Evolutionary conservation across 148 eudicot species (phyloP).

Genomic region (Pouteria glomerata): DNA sequence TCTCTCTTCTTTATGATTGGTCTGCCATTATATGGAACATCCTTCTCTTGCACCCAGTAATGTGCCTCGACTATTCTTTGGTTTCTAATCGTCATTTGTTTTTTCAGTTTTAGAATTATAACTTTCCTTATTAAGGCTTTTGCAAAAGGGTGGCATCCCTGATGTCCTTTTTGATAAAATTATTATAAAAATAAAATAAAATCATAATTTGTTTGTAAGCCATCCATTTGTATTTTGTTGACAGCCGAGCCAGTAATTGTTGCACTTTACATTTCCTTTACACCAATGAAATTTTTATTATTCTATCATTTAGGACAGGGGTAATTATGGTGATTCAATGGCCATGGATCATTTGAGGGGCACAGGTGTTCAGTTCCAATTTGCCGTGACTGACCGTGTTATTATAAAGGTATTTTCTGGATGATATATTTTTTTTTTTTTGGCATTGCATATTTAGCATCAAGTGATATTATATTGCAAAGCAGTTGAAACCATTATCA

Average conservation of each 20-base stretch:
- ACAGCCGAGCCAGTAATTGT: not conserved
- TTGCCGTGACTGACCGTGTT: conserved; percentile 71
- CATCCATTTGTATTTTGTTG: not conserved
- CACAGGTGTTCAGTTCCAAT: conserved; percentile 77
- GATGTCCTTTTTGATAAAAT: no score
- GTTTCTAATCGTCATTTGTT: no score
- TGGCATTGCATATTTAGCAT: no score
- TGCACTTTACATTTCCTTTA: not conserved
- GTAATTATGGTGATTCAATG: conserved; percentile 36
- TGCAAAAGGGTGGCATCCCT: no score
- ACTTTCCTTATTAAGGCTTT: no score
- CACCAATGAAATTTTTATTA: not conserved
- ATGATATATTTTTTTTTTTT: not conserved
- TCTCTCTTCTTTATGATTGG: not conserved
- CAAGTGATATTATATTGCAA: not conserved
- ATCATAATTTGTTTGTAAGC: not conserved
- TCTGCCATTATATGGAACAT: not conserved
- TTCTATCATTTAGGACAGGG: conserved; percentile 44
- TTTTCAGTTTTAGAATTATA: no score
- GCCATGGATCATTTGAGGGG: conserved; percentile 44
- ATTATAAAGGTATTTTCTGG: conserved; percentile 56
- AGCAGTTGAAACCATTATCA: not conserved
- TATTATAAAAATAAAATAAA: no score
- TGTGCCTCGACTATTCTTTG: not conserved
- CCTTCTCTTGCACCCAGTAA: not conserved